phyloP scores from a whole-genome alignment of 768 basidiomycete genomes.

The Lactifluus hygrophoroides region DNA sequence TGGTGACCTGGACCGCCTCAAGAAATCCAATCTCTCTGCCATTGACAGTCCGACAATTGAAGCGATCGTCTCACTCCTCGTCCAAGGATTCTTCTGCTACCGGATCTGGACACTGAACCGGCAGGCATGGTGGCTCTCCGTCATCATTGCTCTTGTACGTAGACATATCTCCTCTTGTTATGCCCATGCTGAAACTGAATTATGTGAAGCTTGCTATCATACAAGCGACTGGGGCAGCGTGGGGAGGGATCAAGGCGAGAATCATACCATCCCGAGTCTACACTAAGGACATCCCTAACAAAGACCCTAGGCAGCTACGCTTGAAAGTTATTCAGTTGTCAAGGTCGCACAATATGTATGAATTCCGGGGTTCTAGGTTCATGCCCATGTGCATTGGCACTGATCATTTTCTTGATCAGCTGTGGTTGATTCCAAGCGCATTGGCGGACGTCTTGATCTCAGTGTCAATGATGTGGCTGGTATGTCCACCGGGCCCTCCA shows the following conservation, averaged over 20 bases:
- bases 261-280: not conserved
- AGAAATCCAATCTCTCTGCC: not conserved
- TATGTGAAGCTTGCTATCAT: not conserved
- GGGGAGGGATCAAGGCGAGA: constrained; percentile 7
- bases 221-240: not conserved
- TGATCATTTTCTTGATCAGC: not conserved
- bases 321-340: not conserved
- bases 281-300: not conserved
- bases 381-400: not conserved
- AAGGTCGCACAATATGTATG: not conserved
- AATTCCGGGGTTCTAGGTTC: not conserved
- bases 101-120: constrained; percentile 4
- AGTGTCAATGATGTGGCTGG: constrained; percentile 6
- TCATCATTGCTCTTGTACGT: not conserved
- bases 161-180: not conserved
- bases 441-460: constrained; percentile 12
- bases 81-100: not conserved
- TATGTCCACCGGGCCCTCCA: not conserved
- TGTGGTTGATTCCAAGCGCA: constrained; percentile 9
- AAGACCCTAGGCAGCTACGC: not conserved
- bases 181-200: not conserved
- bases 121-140: not conserved
- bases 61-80: not conserved
- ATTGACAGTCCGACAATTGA: not conserved
- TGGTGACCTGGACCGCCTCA: not conserved